These are phyloP conservation scores for Penicillium hesseltinei DNA, from an alignment of 2,329 filamentous ascomycete genomes.

Conservation along the genomic window DNA sequence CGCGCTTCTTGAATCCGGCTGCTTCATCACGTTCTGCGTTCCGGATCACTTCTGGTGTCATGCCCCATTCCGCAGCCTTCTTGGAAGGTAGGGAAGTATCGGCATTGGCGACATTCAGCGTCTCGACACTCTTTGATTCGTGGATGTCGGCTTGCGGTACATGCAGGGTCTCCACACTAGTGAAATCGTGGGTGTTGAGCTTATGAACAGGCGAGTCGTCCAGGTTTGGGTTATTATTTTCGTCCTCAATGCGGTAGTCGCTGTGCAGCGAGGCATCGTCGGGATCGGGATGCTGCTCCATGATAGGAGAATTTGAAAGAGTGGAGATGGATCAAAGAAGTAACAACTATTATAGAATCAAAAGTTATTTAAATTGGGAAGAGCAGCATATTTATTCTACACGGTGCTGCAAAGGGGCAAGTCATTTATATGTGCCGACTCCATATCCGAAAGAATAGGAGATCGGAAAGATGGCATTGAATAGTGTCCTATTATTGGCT, in stretches of 20 bases:
- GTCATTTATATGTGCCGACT: constrained; percentile 5
- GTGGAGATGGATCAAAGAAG: constrained; percentile 2
- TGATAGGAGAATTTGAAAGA: constrained; percentile 3
- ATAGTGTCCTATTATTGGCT: not conserved
- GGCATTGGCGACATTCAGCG: constrained; percentile 13
- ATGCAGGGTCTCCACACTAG: constrained; percentile 14
- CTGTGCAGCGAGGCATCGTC: constrained; percentile 8
- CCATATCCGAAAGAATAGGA: constrained; percentile 1
- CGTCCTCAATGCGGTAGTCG: not conserved
- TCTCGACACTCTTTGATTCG: constrained; percentile 22
- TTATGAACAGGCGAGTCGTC: not conserved
- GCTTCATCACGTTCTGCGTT: constrained; percentile 21
- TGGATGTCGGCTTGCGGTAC: constrained; percentile 20
- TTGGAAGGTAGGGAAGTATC: constrained; percentile 11
- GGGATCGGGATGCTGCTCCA: constrained; percentile 8
- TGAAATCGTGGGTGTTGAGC: constrained; percentile 9
- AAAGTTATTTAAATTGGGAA: not conserved
- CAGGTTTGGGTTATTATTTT: not conserved
- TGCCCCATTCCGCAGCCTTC: constrained; percentile 44
- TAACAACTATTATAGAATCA: not conserved
- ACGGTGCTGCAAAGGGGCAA: not conserved
- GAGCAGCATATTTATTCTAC: not conserved
- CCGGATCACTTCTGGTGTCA: constrained; percentile 49
- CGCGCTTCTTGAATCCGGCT: constrained; percentile 7
- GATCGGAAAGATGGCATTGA: not conserved